Evolutionary conservation across 176 grass and related monocot genomes (phyloP), one percentile per base, ranked within the genome.

Genomic region (Sorghum bicolor): DNA sequence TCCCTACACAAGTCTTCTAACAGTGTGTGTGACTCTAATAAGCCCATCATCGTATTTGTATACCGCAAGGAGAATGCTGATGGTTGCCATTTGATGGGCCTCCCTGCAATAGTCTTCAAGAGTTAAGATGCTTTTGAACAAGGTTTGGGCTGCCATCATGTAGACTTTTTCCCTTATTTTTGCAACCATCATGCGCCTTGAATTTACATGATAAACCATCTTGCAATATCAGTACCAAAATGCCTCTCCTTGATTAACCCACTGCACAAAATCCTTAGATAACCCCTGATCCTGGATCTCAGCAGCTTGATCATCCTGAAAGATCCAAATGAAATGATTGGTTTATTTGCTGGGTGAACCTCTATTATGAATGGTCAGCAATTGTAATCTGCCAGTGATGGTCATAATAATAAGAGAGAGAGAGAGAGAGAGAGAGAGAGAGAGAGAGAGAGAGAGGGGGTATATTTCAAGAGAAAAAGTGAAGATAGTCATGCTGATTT

Each of bases 191-290:
- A 50, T 17, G 15, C 5, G 5, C 1, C 47, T 50, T 50, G 5
- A 50, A 19, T 50, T 50, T 50, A 50, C 47, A 50, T 19, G 47
- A 50, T 19, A 66, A 58, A 39, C 75, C 53, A 86, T 80, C 73
- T 78, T 87, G 72, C 29, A n/a, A 83, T 86, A 85, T 91, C 72
- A 94, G 82, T 85, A 94, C 80, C 81, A 90, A 64, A 94, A 89
- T 52, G 61, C 9, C 81, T 88, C 92, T 34, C 81, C 92, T 24
- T 73, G 17, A 72, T 88, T 80, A 63, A 94, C 87, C 92, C 92
- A 94, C 43, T 77, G 79, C 43, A 80, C 74, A 70, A 94, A 94
- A 76, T 87, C 67, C 17, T 86, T 79, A 4, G 92, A 90, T 77
- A 92, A 83, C 37, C 72, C 90, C 52, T 86, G 80, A 28, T 67